phyloP scores from a whole-genome alignment of 441 rosid species.

The Manihot esculenta region DNA sequence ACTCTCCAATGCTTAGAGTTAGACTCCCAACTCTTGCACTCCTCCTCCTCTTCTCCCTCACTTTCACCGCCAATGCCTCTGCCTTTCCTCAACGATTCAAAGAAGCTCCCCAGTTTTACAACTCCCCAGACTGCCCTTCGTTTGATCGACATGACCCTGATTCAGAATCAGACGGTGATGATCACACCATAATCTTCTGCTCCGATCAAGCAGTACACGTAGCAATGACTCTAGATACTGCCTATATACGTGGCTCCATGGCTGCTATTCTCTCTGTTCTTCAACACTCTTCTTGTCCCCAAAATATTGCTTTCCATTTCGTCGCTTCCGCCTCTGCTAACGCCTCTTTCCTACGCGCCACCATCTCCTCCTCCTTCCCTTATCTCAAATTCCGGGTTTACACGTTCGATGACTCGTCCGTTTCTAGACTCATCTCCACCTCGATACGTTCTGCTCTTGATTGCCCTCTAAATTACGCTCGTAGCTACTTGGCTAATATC shows the following conservation, averaged over 20 bases:
- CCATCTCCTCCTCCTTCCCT: slow-evolving; percentile 73
- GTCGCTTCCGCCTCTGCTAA: slow-evolving; percentile 65
- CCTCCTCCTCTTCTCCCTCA: slow-evolving; percentile 13
- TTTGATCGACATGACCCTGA: slow-evolving; percentile 14
- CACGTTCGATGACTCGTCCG: slow-evolving; percentile 59
- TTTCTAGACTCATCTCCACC: slow-evolving; percentile 71
- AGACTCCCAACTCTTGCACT: neutral
- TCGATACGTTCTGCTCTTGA: slow-evolving; percentile 91
- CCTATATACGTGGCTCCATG: slow-evolving; percentile 92
- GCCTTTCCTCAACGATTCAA: slow-evolving; percentile 52
- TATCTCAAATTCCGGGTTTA: slow-evolving; percentile 65
- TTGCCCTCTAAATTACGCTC: slow-evolving; percentile 87
- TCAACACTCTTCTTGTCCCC: slow-evolving; percentile 91
- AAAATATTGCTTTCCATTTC: slow-evolving; percentile 80
- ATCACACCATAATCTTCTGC: slow-evolving; percentile 33
- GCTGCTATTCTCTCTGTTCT: slow-evolving; percentile 83
- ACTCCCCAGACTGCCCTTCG: slow-evolving; percentile 66
- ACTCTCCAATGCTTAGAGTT: slow-evolving; percentile 1
- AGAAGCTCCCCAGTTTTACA: slow-evolving; percentile 92
- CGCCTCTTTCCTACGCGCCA: slow-evolving; percentile 49
- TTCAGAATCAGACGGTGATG: slow-evolving; percentile 23
- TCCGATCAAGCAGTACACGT: slow-evolving; percentile 71
- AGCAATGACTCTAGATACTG: slow-evolving; percentile 78
- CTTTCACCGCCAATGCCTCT: slow-evolving; percentile 21
- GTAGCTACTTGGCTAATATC: slow-evolving; percentile 78